Percentiles rank a stretch among this genome's conserved stretches.
Conservation (phyloP, 768 basidiomycete genomes). For the Fomitopsis pulvina region DNA sequence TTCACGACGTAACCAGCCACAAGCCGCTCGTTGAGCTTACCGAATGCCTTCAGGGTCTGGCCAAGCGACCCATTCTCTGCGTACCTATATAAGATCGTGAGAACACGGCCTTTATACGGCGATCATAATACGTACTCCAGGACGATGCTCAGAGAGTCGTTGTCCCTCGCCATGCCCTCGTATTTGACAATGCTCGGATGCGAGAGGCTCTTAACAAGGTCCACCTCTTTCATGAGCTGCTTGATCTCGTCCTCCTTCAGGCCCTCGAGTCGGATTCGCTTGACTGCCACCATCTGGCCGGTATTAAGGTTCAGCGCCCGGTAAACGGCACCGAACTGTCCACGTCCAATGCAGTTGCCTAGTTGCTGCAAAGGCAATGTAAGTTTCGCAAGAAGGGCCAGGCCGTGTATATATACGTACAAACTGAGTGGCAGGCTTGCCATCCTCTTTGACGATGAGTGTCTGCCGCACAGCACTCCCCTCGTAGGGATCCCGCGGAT, state of each 20-base stretch:
- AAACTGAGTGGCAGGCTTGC: constrained; percentile 72
- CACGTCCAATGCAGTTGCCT: constrained; percentile 94
- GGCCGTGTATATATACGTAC: constrained; percentile 42
- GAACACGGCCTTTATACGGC: constrained; percentile 3
- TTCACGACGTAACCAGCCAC: constrained; percentile 93
- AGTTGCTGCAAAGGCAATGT: constrained; percentile 62
- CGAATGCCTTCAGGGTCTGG: constrained; percentile 89
- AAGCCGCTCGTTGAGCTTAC: constrained; percentile 86
- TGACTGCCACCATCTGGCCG: constrained; percentile 99
- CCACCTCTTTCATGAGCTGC: constrained; percentile 91
- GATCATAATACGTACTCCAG: constrained; percentile 66
- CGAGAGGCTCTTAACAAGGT: constrained; percentile 81
- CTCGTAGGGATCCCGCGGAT: constrained; percentile 55
- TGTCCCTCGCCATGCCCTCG: constrained; percentile 90
- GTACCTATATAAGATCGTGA: constrained; percentile 47
- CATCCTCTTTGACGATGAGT: constrained; percentile 74
- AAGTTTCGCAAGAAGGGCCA: constrained; percentile 1
- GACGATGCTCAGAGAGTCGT: constrained; percentile 84
- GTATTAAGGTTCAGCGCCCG: constrained; percentile 89
- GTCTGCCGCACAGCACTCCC: constrained; percentile 60
- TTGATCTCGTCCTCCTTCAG: constrained; percentile 86
- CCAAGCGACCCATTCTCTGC: constrained; percentile 95
- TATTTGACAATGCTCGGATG: constrained; percentile 98
- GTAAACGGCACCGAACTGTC: constrained; percentile 96
- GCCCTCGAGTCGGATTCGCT: constrained; percentile 87